Percentiles rank a stretch among this genome's conserved stretches.
phyloP scores from a whole-genome alignment of 2,329 filamentous ascomycete species.

The Hymenoscyphus linearis region DNA sequence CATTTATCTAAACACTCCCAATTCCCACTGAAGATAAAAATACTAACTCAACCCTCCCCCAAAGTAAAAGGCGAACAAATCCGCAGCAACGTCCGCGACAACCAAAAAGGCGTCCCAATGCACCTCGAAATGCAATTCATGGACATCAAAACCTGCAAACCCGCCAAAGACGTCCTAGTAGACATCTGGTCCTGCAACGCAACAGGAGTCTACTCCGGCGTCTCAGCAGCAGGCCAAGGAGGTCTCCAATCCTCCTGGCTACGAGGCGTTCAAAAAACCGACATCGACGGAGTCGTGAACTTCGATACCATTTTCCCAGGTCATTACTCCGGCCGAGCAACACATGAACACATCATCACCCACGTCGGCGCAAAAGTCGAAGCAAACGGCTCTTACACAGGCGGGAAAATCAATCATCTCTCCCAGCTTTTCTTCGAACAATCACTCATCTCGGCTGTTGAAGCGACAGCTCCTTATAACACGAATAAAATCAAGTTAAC shows the following conservation, averaged over 20 bases:
- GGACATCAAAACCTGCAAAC: constrained; percentile 48
- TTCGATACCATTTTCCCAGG: constrained; percentile 41
- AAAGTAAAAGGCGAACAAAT: constrained; percentile 44
- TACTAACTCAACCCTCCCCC: too few species aligned
- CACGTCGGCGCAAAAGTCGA: constrained; percentile 5
- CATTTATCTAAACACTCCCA: too few species aligned
- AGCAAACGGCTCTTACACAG: constrained; percentile 8
- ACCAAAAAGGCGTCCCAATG: constrained; percentile 42
- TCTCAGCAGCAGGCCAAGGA: constrained; percentile 8
- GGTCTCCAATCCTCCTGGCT: constrained; percentile 2
- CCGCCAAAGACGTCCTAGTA: constrained; percentile 42
- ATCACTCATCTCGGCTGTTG: constrained; percentile 49
- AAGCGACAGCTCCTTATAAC: constrained; percentile 43
- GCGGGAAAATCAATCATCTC: constrained; percentile 30
- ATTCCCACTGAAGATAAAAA: too few species aligned
- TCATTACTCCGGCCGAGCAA: constrained; percentile 43
- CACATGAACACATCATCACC: constrained; percentile 16
- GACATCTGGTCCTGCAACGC: constrained; percentile 43
- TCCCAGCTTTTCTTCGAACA: constrained; percentile 60
- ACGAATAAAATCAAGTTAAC: constrained; percentile 34
- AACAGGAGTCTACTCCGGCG: constrained; percentile 14
- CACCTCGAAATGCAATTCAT: constrained; percentile 48
- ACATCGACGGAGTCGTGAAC: constrained; percentile 36
- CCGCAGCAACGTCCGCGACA: constrained; percentile 42
- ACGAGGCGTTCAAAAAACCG: constrained; percentile 38